Evolutionary conservation across 1,284 basidiomycete species (phyloP), one percentile per base, ranked within the genome.

Genomic region (Cryptococcus deneoformans): DNA sequence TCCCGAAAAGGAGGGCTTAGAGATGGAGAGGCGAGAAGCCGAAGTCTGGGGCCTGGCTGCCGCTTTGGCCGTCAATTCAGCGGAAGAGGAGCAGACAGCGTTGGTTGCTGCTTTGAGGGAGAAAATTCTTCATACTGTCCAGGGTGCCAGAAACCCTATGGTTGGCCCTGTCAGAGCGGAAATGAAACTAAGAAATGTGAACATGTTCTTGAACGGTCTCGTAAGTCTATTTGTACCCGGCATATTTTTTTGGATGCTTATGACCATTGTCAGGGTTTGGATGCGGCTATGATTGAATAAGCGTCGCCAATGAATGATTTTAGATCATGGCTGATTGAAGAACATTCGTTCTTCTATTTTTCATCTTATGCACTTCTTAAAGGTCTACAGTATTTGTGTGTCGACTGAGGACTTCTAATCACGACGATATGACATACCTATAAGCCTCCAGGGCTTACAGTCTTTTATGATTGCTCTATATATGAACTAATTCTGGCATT

Each of bases 21-120:
- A 77, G 63, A 74, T 77, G 66, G 77, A 78, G 55, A 60, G 72
- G n/a, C 62, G 75, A 48, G 77, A 78, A 61, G 73, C 76, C 29
- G 77, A 78, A 61, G 75, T 73, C 6, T 78, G 77, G 77, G 77
- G 76, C 20, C 62, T 78, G 10, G 70, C 72, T 20, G 75, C 77
- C 89, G 79, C 90, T 87, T 80, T 99, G 50, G 93, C 94, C 2
- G 82, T 96, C 50, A 90, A 92, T 63, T 88, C 91, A 10, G 84
- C 85, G 48, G 82, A 86, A 52, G 88, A 92, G 67, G 92, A 98
- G 72, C 84, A 85, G 73, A 87, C 91, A 63, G 80, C 86, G 52
- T 83, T 99, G 44, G 93, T 99, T 20, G 85, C 86, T 43, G 84
- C 87, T 47, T 80, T 98, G 47, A 86, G 93, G 58, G 95, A 97